A percentile compares a stretch with the other conserved stretches of the same genome.
Conservation (phyloP, 2,329 filamentous ascomycete genomes). For the Microcera coccophila region DNA sequence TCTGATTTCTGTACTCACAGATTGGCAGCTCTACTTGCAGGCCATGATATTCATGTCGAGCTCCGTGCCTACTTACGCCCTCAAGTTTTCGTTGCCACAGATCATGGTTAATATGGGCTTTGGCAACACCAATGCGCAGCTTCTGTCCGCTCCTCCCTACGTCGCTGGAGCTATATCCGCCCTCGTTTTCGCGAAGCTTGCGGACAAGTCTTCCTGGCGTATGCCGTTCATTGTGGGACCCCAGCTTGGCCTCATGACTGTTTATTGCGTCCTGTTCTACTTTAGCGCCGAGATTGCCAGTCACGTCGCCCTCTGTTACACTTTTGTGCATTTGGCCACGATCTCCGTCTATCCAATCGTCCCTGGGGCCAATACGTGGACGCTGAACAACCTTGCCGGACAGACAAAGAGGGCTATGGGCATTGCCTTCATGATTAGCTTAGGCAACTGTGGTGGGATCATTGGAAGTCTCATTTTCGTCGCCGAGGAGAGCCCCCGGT, state of each 20-base stretch:
- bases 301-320: neutral
- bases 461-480: constrained; percentile 8
- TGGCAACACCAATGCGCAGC: constrained; percentile 19
- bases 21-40: neutral
- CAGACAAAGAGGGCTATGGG: constrained; percentile 29
- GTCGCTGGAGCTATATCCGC: constrained; percentile 11
- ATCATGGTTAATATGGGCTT: constrained; percentile 22
- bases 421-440: constrained; percentile 27
- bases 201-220: constrained; percentile 30
- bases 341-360: constrained; percentile 57
- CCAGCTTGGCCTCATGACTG: constrained; percentile 49
- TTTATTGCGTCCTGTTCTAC: neutral
- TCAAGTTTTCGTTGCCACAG: constrained; percentile 27
- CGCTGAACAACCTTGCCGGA: constrained; percentile 27
- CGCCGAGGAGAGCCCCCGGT: constrained; percentile 4
- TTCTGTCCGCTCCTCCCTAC: constrained; percentile 25
- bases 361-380: constrained; percentile 29
- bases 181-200: neutral
- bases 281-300: neutral
- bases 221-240: constrained; percentile 51
- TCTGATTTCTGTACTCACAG: neutral
- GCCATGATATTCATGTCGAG: too few relatives aligned
- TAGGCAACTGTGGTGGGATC: constrained; percentile 9
- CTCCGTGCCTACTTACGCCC: too few relatives aligned
- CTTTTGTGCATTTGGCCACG: constrained; percentile 56